A percentile compares a stretch with the other conserved stretches of the same genome.
These are phyloP conservation scores for Pythium monospermum DNA, from an alignment of 352 stramenopile genomes.

Conservation along the genomic window DNA sequence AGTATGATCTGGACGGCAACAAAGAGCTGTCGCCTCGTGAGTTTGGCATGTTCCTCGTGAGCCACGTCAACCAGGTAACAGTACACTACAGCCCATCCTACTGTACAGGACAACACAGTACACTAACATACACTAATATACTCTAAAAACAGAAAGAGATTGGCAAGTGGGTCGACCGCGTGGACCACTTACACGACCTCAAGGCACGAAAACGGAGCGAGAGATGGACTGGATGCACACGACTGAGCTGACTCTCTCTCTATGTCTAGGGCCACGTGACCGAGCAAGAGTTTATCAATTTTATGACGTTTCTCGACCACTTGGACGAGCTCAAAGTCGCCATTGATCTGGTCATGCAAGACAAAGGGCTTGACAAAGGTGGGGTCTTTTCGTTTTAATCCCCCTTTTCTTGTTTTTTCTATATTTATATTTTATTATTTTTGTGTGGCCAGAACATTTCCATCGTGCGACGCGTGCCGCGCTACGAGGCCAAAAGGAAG, in stretches of 20 bases:
- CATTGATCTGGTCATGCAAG: conserved; percentile 79
- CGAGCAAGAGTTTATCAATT: conserved; percentile 83
- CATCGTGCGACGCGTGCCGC: conserved; percentile 62
- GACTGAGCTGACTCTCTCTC: too few species aligned
- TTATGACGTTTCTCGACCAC: conserved; percentile 75
- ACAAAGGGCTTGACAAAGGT: conserved; percentile 81
- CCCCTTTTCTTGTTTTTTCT: too few species aligned
- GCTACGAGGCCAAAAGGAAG: conserved; percentile 48
- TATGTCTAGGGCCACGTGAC: conserved; percentile 68
- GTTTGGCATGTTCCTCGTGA: conserved; percentile 86
- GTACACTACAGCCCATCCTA: too few species aligned
- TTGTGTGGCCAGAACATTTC: conserved; percentile 82
- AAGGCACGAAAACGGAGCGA: conserved; percentile 32
- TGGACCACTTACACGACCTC: conserved; percentile 56
- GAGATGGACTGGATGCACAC: too few species aligned
- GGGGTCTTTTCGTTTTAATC: too few species aligned
- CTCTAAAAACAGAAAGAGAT: conserved; percentile 55
- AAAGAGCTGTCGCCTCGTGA: conserved; percentile 74
- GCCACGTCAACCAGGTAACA: conserved; percentile 80
- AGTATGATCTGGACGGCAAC: conserved; percentile 84
- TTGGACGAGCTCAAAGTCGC: conserved; percentile 82
- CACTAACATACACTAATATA: too few species aligned
- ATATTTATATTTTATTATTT: too few species aligned
- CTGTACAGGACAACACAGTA: too few species aligned
- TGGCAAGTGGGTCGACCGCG: conserved; percentile 74